A percentile compares a stretch with the other conserved stretches of the same genome.
Conservation (phyloP, 2,329 filamentous ascomycete species). For the Calonectria pseudoreteaudii region DNA sequence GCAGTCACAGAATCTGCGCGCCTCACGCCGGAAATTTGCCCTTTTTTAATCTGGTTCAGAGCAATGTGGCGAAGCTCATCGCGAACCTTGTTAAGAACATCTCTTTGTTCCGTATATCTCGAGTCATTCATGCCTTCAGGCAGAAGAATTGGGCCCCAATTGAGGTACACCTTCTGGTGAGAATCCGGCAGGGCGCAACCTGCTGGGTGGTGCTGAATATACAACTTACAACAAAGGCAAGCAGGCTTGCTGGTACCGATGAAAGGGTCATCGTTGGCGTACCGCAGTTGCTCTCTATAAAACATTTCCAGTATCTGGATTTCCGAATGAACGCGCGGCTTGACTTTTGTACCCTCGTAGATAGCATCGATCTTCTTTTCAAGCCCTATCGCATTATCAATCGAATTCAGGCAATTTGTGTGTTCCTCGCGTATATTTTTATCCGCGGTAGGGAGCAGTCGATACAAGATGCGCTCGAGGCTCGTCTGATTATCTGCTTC, state of each 20-base stretch:
- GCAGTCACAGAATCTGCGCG: conserved; percentile 34
- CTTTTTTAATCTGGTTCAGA: neutral
- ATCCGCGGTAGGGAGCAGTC: conserved; percentile 41
- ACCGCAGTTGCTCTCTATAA: conserved; percentile 39
- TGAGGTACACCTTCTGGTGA: conserved; percentile 54
- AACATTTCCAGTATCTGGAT: conserved; percentile 53
- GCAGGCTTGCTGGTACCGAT: conserved; percentile 65
- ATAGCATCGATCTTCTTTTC: conserved; percentile 18
- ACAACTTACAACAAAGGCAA: conserved; percentile 61
- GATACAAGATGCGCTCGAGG: conserved; percentile 46
- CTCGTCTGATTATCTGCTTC: conserved; percentile 43
- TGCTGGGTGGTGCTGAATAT: conserved; percentile 55
- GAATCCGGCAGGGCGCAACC: conserved; percentile 46
- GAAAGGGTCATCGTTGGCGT: conserved; percentile 55
- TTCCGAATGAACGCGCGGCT: conserved; percentile 57
- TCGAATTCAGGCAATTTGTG: neutral
- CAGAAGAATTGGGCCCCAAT: conserved; percentile 50
- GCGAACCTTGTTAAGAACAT: conserved; percentile 17
- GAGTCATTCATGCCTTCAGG: conserved; percentile 17
- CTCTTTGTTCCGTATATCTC: conserved; percentile 26
- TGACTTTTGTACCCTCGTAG: conserved; percentile 30
- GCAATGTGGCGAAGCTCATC: conserved; percentile 18
- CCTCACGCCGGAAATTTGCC: neutral
- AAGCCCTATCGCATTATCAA: conserved; percentile 17
- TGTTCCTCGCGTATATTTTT: conserved; percentile 19